Conservation (phyloP, 768 basidiomycete species). For the Calocera viscosa region DNA sequence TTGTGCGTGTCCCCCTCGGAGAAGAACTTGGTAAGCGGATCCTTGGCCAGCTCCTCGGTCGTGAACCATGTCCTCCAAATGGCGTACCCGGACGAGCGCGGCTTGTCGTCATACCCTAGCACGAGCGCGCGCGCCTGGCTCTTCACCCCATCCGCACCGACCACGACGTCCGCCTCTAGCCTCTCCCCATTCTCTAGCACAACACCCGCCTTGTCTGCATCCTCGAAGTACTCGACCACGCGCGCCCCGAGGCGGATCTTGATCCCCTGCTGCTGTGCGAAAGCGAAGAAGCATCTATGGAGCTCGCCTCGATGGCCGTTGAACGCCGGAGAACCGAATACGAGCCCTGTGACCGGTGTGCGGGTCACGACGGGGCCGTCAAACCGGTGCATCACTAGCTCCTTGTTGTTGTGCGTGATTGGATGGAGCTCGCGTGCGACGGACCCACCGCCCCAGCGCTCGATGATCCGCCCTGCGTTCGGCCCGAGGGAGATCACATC, state of each 20-base stretch:
- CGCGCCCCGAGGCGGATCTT: not conserved
- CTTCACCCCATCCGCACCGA: slow-evolving; percentile 13
- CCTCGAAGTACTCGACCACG: slow-evolving; percentile 6
- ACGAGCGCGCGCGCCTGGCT: slow-evolving; percentile 13
- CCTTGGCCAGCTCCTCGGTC: slow-evolving; percentile 9
- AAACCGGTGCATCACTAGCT: slow-evolving; percentile 19
- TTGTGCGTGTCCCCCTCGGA: slow-evolving; percentile 8
- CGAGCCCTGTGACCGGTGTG: slow-evolving; percentile 17
- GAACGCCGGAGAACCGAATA: slow-evolving; percentile 20
- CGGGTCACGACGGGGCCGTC: slow-evolving; percentile 18
- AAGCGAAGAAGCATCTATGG: slow-evolving; percentile 17
- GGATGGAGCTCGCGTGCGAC: slow-evolving; percentile 13
- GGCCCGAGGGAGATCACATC: slow-evolving; percentile 17
- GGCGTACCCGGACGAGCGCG: slow-evolving; percentile 14
- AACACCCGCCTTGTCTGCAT: slow-evolving; percentile 4
- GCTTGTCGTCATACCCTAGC: slow-evolving; percentile 14
- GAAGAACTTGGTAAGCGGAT: slow-evolving; percentile 11
- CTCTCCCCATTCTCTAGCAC: slow-evolving; percentile 6
- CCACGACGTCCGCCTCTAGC: slow-evolving; percentile 10
- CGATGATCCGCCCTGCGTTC: slow-evolving; percentile 22
- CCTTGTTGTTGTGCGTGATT: slow-evolving; percentile 15
- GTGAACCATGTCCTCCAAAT: slow-evolving; percentile 13
- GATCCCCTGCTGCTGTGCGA: slow-evolving; percentile 14
- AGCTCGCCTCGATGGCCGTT: slow-evolving; percentile 25
- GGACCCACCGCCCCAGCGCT: slow-evolving; percentile 18